Evolutionary conservation across 768 basidiomycete species (phyloP).

Genomic region (Hericium coralloides): DNA sequence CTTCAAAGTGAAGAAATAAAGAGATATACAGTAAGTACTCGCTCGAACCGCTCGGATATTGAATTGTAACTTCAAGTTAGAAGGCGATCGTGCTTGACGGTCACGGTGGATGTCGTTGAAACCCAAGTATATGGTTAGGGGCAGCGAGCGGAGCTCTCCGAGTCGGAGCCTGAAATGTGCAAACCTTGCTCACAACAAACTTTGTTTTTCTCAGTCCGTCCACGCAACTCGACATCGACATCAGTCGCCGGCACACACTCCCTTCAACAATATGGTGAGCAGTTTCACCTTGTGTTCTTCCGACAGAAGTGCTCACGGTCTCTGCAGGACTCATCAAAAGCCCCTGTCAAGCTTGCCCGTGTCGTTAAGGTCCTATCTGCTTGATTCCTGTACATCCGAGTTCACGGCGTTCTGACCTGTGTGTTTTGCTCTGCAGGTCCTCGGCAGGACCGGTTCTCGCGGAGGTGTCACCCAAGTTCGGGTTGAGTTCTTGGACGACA

Average conservation of each 20-base stretch:
- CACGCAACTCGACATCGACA: constrained; percentile 18
- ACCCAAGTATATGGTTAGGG: too few species aligned
- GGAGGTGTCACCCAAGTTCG: constrained; percentile 99
- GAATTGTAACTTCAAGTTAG: too few species aligned
- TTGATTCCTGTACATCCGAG: neutral
- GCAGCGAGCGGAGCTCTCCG: constrained; percentile 14
- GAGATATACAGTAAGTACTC: too few species aligned
- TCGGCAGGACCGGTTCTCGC: constrained; percentile 97
- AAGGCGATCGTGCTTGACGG: too few species aligned
- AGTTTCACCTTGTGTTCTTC: neutral
- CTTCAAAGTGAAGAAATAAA: too few species aligned
- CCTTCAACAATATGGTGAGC: constrained; percentile 23
- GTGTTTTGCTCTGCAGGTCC: constrained; percentile 48
- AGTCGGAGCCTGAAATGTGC: constrained; percentile 4
- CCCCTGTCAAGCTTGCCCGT: constrained; percentile 94
- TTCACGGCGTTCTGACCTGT: constrained; percentile 8
- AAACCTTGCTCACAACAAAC: constrained; percentile 14
- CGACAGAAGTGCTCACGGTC: constrained; percentile 10
- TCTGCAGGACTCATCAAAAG: constrained; percentile 74
- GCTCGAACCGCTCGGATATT: too few species aligned
- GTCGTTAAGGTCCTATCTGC: constrained; percentile 72
- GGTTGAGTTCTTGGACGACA: constrained; percentile 98
- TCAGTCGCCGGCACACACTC: constrained; percentile 15
- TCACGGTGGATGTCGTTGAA: too few species aligned
- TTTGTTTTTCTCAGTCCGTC: constrained; percentile 21